Conservation (phyloP, 257 asterid genomes). For the Nemophila menziesii region DNA sequence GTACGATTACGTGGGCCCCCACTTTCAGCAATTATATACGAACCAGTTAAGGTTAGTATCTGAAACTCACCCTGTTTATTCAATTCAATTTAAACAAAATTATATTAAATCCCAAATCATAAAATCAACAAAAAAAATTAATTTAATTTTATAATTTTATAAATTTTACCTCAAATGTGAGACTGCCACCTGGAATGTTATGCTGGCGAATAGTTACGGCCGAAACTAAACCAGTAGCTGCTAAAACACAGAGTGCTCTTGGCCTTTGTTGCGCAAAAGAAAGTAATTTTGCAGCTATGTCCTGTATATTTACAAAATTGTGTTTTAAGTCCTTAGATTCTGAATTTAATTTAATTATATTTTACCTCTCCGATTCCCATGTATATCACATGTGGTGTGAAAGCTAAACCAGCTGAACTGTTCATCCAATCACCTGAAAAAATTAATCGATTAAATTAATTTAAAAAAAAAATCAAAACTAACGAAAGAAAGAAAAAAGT, state of each 20-base stretch:
- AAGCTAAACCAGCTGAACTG: conserved; percentile 86
- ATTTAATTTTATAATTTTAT: too few relatives aligned
- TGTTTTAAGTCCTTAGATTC: not conserved
- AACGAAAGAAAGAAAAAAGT: too few relatives aligned
- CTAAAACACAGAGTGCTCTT: conserved; percentile 82
- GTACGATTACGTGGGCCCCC: conserved; percentile 49
- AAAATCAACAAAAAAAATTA: too few relatives aligned
- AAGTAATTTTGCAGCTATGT: conserved; percentile 70
- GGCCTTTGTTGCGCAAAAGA: conserved; percentile 91
- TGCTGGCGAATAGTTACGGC: conserved; percentile 68
- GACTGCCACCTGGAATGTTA: conserved; percentile 42
- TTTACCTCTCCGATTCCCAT: conserved; percentile 73
- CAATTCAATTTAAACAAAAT: too few relatives aligned
- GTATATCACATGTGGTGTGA: conserved; percentile 81
- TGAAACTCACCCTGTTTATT: conserved; percentile 71
- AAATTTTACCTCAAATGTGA: conserved; percentile 68
- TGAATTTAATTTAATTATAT: not conserved
- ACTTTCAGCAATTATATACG: conserved; percentile 50
- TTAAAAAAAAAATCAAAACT: too few relatives aligned
- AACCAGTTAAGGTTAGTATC: conserved; percentile 52
- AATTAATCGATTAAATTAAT: conserved; percentile 7
- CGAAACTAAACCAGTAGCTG: conserved; percentile 81
- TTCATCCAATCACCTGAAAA: conserved; percentile 96
- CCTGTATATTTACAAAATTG: conserved; percentile 35
- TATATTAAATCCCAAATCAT: too few relatives aligned